A percentile compares a stretch with the other conserved stretches of the same genome.
Evolutionary conservation across 208 protist genomes (phyloP).

Genomic region (Trypanosoma vivax): DNA sequence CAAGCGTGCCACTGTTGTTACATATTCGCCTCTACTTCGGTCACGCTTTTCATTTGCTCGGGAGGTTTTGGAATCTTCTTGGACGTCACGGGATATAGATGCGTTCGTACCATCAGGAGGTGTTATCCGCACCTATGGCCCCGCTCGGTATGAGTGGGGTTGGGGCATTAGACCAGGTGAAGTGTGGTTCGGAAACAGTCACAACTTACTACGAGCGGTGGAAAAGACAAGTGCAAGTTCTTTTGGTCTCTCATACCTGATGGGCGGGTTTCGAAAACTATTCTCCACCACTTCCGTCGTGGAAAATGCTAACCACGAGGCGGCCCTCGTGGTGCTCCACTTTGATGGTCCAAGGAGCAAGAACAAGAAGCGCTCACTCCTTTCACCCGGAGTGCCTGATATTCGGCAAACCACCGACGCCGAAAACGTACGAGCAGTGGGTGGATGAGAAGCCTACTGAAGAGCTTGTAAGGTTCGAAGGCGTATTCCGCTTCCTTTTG

Average conservation of each 20-base stretch:
- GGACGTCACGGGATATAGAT: conserved; percentile 79
- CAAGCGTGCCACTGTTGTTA: conserved; percentile 45
- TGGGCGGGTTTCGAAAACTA: neutral
- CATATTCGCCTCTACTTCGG: conserved; percentile 65
- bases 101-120: conserved; percentile 41
- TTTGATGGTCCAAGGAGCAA: conserved; percentile 69
- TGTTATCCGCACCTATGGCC: conserved; percentile 73
- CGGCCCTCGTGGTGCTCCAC: conserved; percentile 76
- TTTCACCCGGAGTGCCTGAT: conserved; percentile 70
- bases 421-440: conserved; percentile 67
- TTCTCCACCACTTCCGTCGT: neutral
- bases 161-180: conserved; percentile 68
- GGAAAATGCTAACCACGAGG: conserved; percentile 27
- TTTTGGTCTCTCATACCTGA: conserved; percentile 10
- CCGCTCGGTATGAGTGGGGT: conserved; percentile 75
- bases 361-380: conserved; percentile 59
- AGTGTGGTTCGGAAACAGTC: conserved; percentile 55
- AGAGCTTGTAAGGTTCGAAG: conserved; percentile 43
- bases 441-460: conserved; percentile 48
- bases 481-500: conserved; percentile 67
- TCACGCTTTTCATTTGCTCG: conserved; percentile 40
- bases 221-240: neutral
- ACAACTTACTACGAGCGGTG: conserved; percentile 24
- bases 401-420: conserved; percentile 53
- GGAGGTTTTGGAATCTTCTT: conserved; percentile 61